Base-by-base conservation (phyloP, 1,284 basidiomycete species). In the Marasmius sp. region DNA sequence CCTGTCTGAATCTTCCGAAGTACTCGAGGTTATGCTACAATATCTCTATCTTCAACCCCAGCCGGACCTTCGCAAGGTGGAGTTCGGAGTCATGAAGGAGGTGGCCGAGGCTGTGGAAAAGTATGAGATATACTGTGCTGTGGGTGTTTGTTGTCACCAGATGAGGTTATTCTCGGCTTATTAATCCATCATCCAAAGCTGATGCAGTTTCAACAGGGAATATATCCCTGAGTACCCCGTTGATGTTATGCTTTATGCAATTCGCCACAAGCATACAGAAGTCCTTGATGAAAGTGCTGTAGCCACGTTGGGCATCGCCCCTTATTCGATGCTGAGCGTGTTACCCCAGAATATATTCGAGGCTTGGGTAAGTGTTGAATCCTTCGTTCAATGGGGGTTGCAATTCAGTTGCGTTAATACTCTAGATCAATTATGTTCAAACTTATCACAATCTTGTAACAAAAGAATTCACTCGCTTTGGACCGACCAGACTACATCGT, bases 51-150 rank as follows among this genome's bases (percentile, higher is more conserved):
- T 66, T 3, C 63, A 66, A 61, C 57, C 63, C 39, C 48, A 66
- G 60, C 70, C 71, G 2, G 60, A 66, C 49, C 56, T 70, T 8
- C 41, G 38, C 10, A 39, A 57, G 0, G 41, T 69, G 3, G 20
- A 51, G 3, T 69, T 67, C 51, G 34, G 58, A 16, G 51, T 63
- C 0, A 57, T 73, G n/a, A 63, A 60, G 11, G 60, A 45, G 1
- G 53, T 75, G 5, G 69, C 74, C 3, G 74, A 74, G 49, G 74
- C 73, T 0, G 71, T 68, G 2, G 72, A 74, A 65, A 75, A 75
- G 57, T 75, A 75, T 37, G 57, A 69, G 55, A 62, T 75, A 1
- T 75, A 68, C 50, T 65, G 66, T 18, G 72, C 71, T 11, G 69
- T 72, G 65, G 66, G 66, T 12, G 58, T 72, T 6, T 73, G 71